Percentiles rank a stretch among this genome's conserved stretches.
Conservation (phyloP, 768 basidiomycete genomes). For the Boletus rubescentipes region DNA sequence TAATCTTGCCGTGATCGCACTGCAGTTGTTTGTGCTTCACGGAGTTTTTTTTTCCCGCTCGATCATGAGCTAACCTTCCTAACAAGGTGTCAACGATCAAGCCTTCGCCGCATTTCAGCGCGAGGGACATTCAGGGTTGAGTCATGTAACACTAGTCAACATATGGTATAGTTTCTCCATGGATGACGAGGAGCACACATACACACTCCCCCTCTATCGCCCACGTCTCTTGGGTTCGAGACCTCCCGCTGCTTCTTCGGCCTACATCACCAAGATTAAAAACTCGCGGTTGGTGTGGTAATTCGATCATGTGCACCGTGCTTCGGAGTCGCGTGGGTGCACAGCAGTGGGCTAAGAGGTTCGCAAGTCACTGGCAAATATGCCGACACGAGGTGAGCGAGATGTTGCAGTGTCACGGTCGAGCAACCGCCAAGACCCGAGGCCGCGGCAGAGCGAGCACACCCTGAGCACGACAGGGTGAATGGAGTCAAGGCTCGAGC, state of each 20-base stretch:
- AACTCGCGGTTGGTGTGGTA: constrained; percentile 11
- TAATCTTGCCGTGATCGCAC: constrained; percentile 13
- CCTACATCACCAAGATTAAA: constrained; percentile 22
- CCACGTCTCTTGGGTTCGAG: constrained; percentile 11
- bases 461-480: neutral
- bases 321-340: constrained; percentile 13
- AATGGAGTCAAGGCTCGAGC: constrained; percentile 1
- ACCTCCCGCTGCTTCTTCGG: constrained; percentile 8
- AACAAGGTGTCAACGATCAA: constrained; percentile 19
- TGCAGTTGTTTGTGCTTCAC: constrained; percentile 17
- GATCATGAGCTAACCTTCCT: constrained; percentile 16
- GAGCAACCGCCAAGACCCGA: neutral
- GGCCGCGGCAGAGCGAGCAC: neutral
- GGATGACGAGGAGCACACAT: constrained; percentile 6
- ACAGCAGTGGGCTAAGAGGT: constrained; percentile 3
- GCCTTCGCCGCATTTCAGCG: neutral
- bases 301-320: constrained; percentile 7
- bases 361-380: neutral
- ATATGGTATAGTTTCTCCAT: neutral
- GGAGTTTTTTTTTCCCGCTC: constrained; percentile 13
- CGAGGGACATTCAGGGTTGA: constrained; percentile 19
- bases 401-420: constrained; percentile 5
- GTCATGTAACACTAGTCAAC: neutral
- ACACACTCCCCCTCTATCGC: constrained; percentile 4
- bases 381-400: constrained; percentile 19